A percentile compares a stretch with the other conserved stretches of the same genome.
Evolutionary conservation across 2,329 filamentous ascomycete species (phyloP).

Genomic region (Penicillium sp.): DNA sequence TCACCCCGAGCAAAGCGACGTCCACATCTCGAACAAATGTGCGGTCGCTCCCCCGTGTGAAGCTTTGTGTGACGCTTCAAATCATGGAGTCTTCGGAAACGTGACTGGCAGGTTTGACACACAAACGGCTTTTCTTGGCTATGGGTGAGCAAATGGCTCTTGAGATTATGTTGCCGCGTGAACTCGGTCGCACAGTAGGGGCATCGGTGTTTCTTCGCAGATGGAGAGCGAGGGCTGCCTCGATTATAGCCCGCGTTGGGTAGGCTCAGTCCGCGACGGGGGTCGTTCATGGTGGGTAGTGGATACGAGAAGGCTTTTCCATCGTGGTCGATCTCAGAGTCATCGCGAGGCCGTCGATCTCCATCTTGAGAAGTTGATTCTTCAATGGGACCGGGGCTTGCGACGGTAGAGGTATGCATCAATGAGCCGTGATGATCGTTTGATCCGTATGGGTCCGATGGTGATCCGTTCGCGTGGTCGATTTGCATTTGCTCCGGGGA

Average conservation of each 20-base stretch:
- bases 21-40: conserved; percentile 92
- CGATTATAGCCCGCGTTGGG: conserved; percentile 58
- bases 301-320: conserved; percentile 65
- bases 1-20: conserved; percentile 94
- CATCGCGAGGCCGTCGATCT: conserved; percentile 41
- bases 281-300: conserved; percentile 57
- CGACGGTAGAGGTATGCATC: conserved; percentile 52
- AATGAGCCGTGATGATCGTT: conserved; percentile 54
- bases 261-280: conserved; percentile 61
- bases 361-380: conserved; percentile 46
- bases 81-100: conserved; percentile 90
- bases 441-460: conserved; percentile 50
- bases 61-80: conserved; percentile 95
- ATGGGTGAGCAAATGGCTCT: conserved; percentile 94
- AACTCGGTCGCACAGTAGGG: conserved; percentile 97
- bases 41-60: conserved; percentile 92
- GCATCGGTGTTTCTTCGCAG: conserved; percentile 90
- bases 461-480: conserved; percentile 51
- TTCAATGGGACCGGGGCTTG: conserved; percentile 50
- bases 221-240: conserved; percentile 67
- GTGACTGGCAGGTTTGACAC: conserved; percentile 88
- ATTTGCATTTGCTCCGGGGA: conserved; percentile 48
- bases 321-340: conserved; percentile 42
- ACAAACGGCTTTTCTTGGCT: conserved; percentile 98
- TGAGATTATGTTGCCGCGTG: conserved; percentile 94